Percentiles rank a stretch among this genome's conserved stretches.
Conservation (phyloP, 163 green algal species). For the Volvox carteri region DNA sequence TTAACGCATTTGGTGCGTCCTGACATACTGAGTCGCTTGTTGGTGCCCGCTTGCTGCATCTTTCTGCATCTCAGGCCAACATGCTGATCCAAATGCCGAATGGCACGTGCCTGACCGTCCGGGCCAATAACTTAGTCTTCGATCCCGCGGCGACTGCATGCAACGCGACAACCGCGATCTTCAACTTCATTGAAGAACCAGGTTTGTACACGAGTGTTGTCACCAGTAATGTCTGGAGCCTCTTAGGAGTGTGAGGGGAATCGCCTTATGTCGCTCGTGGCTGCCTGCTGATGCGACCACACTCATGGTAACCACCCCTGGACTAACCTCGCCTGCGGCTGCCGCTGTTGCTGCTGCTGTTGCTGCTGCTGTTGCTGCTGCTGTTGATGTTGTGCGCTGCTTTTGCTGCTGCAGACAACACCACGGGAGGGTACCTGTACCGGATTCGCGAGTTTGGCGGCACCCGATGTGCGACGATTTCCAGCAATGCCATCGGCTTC, state of each 20-base stretch:
- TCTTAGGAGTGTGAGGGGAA: too few relatives aligned
- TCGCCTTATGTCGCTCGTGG: too few relatives aligned
- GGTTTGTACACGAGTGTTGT: not conserved
- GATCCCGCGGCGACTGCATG: not conserved
- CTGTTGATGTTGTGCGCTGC: too few relatives aligned
- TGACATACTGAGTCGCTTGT: too few relatives aligned
- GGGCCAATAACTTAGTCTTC: not conserved
- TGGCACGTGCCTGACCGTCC: not conserved
- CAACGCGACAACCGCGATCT: not conserved
- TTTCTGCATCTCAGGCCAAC: not conserved
- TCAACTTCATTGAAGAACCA: not conserved
- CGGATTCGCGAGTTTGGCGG: not conserved
- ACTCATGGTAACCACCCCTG: too few relatives aligned
- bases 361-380: too few relatives aligned
- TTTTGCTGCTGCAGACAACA: not conserved
- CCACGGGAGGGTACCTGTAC: conserved; percentile 6
- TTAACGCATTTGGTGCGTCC: too few relatives aligned
- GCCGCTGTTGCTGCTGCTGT: too few relatives aligned
- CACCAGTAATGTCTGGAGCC: not conserved
- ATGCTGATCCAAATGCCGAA: not conserved
- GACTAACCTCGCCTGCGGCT: too few relatives aligned
- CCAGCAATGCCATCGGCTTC: not conserved
- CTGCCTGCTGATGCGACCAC: too few relatives aligned
- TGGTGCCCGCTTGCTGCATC: not conserved
- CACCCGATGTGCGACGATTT: not conserved